These are phyloP conservation scores for Biancaea sappan DNA, from an alignment of 306 rosid genomes.

Conservation along the genomic window DNA sequence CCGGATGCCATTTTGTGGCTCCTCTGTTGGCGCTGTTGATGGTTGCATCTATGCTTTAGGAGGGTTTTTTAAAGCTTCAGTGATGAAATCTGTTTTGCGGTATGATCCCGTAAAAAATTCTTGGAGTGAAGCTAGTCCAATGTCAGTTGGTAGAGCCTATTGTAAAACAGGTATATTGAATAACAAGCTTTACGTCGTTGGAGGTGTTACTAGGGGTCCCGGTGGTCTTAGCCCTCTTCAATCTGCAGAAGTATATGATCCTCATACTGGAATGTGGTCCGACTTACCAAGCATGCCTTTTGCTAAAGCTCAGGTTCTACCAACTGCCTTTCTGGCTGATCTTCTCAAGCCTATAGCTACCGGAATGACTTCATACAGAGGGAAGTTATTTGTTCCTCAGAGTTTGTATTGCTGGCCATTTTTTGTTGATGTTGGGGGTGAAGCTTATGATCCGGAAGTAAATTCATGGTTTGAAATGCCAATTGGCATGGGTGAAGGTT, in stretches of 20 bases:
- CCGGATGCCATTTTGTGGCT: constrained; percentile 45
- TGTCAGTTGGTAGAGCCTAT: constrained; percentile 50
- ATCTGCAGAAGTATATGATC: constrained; percentile 47
- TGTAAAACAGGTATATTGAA: constrained; percentile 46
- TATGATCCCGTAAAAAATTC: constrained; percentile 39
- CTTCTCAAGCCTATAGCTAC: constrained; percentile 51
- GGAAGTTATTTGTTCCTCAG: constrained; percentile 49
- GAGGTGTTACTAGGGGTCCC: constrained; percentile 46
- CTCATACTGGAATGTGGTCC: constrained; percentile 40
- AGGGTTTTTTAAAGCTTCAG: constrained; percentile 45
- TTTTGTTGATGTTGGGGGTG: constrained; percentile 51
- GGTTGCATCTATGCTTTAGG: constrained; percentile 47
- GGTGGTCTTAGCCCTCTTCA: constrained; percentile 48
- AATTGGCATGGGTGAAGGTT: constrained; percentile 48
- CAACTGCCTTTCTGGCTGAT: constrained; percentile 48
- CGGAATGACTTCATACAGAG: constrained; percentile 45
- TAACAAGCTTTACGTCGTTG: constrained; percentile 45
- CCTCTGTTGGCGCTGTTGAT: constrained; percentile 39
- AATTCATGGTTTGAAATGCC: constrained; percentile 51
- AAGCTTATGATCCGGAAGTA: constrained; percentile 41
- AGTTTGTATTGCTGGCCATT: constrained; percentile 55
- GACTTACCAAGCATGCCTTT: constrained; percentile 52
- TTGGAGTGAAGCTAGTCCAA: constrained; percentile 41
- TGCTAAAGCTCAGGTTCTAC: constrained; percentile 41
- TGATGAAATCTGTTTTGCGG: constrained; percentile 43